Conservation (phyloP, 2,329 filamentous ascomycete genomes). For the Fusarium chlamydosporum region DNA sequence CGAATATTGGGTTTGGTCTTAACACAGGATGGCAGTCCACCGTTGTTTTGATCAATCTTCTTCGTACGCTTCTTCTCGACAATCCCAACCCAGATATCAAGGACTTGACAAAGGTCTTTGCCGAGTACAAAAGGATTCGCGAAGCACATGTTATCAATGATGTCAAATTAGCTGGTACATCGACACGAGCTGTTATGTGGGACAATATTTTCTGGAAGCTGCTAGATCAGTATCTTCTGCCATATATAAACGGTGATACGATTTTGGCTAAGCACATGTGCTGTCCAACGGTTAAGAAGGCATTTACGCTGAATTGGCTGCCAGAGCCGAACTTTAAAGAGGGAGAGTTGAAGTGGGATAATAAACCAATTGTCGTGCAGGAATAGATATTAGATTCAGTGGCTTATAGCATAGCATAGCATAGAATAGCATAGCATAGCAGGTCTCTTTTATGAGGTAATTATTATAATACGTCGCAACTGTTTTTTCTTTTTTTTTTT, state of each 20-base stretch:
- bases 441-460: conserved; percentile 1
- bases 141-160: conserved; percentile 18
- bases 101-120: conserved; percentile 3
- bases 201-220: conserved; percentile 31
- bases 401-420: not conserved
- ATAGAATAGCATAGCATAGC: not conserved
- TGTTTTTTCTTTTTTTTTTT: too few relatives aligned
- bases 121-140: conserved; percentile 16
- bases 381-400: rapidly evolving
- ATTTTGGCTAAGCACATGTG: conserved; percentile 36
- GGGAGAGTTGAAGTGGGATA: conserved; percentile 29
- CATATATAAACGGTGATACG: conserved; percentile 34
- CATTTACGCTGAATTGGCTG: conserved; percentile 32
- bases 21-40: conserved; percentile 43
- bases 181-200: conserved; percentile 34
- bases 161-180: conserved; percentile 22
- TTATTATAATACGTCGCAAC: not conserved
- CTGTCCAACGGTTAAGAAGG: conserved; percentile 31
- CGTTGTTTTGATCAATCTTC: conserved; percentile 25
- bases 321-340: conserved; percentile 32
- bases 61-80: conserved; percentile 11
- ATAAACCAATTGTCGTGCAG: conserved; percentile 19
- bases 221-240: conserved; percentile 32
- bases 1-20: conserved; percentile 38
- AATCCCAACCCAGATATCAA: conserved; percentile 7